Percentiles rank a stretch among this genome's conserved stretches.
These are phyloP conservation scores for Jatropha multifida DNA, from an alignment of 441 rosid genomes.

Conservation along the genomic window DNA sequence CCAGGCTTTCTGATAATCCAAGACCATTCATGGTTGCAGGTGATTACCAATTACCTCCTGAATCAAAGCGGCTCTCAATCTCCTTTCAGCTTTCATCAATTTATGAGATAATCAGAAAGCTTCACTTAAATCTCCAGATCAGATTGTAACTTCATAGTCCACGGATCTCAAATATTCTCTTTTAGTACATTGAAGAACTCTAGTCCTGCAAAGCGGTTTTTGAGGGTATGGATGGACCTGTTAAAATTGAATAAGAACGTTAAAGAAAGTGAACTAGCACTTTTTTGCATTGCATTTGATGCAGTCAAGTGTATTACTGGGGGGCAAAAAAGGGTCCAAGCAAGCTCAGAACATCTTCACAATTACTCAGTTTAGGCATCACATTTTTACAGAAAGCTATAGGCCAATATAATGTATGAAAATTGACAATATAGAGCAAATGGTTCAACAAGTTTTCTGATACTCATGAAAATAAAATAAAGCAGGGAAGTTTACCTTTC, in stretches of 20 bases:
- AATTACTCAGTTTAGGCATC: background rate
- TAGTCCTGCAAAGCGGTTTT: background rate
- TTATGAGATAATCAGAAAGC: background rate
- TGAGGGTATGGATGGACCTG: conserved; percentile 14
- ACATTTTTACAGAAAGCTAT: background rate
- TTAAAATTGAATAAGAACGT: background rate
- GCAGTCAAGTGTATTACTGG: background rate
- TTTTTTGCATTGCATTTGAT: background rate
- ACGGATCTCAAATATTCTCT: background rate
- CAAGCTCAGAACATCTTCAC: no score
- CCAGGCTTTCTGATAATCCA: background rate
- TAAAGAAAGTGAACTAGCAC: background rate
- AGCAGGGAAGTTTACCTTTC: conserved; percentile 47
- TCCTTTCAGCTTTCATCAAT: conserved; percentile 1
- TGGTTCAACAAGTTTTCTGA: background rate
- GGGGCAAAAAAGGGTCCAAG: background rate
- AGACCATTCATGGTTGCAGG: background rate
- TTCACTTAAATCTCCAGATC: conserved; percentile 4
- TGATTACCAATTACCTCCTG: conserved; percentile 1
- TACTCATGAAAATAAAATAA: background rate
- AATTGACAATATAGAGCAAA: background rate
- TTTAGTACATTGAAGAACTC: background rate
- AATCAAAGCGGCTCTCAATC: background rate
- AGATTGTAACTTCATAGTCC: background rate
- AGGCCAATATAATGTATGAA: background rate